Evolutionary conservation across 495 filamentous ascomycete genomes (phyloP), one percentile per base, ranked within the genome.

Genomic region (Aspergillus mulundensis): DNA sequence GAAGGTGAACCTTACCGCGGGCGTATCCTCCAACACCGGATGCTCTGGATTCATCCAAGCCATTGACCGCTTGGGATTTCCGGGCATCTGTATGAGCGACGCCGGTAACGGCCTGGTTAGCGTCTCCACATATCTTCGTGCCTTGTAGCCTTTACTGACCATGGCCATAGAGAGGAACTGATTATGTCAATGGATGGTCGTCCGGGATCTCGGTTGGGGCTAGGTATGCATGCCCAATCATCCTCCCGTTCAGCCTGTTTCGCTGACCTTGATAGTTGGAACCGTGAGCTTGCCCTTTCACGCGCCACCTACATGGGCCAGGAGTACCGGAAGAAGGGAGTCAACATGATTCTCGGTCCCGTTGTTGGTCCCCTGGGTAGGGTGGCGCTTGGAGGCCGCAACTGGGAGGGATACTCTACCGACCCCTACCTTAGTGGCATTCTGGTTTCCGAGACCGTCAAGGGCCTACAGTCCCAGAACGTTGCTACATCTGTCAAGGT

Each of bases 371-470:
- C 86, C 6, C 60, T 89, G 6, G 91, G 91, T 14, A 75, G 88
- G 12, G 77, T 89, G 62, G 88, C 87, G 0, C 81, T 80, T 25
- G 91, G 90, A 32, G 91, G 91, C 0, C 74, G 91, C 12, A 93
- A 90, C 61, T 95, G 90, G 90, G 90, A 95, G 72, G 87, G 88
- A 0, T 89, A 90, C 57, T 81, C 84, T 7, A 60, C 77, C 0
- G 90, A 92, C 68, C 88, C 88, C 0, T 88, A 89, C 19, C 75
- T 86, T 4, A 77, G 81, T 62, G 85, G 84, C 7, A 66, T 81
- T 54, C 77, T 80, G 1, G 78, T 80, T 18, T 78, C 77, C 18
- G 67, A 84, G 61, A 85, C 76, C 15, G 82, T 86, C 61, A 72
- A 71, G 28, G 85, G 91, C 5, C 85, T 93, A 7, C 85, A 91